Conservation (phyloP, 2,329 filamentous ascomycete species). For the Phoma sp. region DNA sequence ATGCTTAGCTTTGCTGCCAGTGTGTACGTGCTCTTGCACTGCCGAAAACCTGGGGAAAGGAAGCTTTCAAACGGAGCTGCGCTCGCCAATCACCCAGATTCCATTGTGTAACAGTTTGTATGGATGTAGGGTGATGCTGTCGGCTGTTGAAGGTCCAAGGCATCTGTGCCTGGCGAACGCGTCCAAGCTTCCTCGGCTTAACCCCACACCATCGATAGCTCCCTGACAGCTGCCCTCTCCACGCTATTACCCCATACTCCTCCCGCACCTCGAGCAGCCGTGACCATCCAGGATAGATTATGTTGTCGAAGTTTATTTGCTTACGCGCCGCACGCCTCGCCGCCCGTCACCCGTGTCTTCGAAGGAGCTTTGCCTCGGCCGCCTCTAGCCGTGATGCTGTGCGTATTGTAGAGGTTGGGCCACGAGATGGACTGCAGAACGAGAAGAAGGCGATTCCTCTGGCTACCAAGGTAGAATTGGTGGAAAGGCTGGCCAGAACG, state of each 20-base stretch:
- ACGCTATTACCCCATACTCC: constrained; percentile 14
- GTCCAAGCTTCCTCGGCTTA: constrained; percentile 20
- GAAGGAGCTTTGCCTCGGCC: constrained; percentile 41
- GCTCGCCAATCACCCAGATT: constrained; percentile 16
- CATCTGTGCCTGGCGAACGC: not conserved
- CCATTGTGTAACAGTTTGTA: constrained; percentile 17
- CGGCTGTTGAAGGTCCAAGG: constrained; percentile 16
- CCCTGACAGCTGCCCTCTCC: constrained; percentile 10
- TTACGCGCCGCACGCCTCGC: constrained; percentile 45
- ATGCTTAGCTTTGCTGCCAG: constrained; percentile 6
- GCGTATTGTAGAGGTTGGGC: constrained; percentile 80
- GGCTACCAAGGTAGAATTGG: constrained; percentile 76
- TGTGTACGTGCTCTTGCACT: constrained; percentile 15
- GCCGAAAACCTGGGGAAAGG: constrained; percentile 18
- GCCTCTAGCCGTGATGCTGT: constrained; percentile 52
- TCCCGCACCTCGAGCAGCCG: constrained; percentile 4
- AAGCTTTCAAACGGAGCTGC: constrained; percentile 1
- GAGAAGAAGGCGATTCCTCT: constrained; percentile 75
- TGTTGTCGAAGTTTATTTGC: constrained; percentile 40
- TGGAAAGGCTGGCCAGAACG: constrained; percentile 70
- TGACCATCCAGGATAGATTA: constrained; percentile 17
- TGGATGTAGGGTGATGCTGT: constrained; percentile 8
- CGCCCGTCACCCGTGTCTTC: constrained; percentile 39
- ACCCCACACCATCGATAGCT: constrained; percentile 12
- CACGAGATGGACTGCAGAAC: constrained; percentile 86